Evolutionary conservation across 2,329 filamentous ascomycete species (phyloP), one percentile per base, ranked within the genome.

Genomic region (Hymenoscyphus occultus): DNA sequence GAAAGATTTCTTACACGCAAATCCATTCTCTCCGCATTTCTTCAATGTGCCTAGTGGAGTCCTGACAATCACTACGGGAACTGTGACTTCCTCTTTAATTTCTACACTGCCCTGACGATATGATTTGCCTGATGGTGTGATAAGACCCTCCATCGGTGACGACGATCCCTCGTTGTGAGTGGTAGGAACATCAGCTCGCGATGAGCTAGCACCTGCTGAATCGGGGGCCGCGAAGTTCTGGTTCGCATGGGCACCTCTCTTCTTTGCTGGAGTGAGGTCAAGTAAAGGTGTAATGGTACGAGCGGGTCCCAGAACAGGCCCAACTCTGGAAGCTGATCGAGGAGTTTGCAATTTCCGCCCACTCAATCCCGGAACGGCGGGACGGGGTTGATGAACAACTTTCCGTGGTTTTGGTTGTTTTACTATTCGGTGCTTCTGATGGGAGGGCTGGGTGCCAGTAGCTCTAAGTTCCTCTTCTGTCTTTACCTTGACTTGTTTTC

Each of bases 1-100:
- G 75, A 87, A 88, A 66, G 84, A 81, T 62, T 82, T 78, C 3
- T 80, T 81, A 67, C 86, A 88, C 16, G 76, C 77, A 72, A 83
- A 87, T 13, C 83, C 85, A 68, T 81, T 80, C 68, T 83, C 76
- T 3, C 86, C 86, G 65, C 86, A 88, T 14, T 77, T 77, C 61
- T 82, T 77, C 69, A 79, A 69, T 14, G 80, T 80, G 0, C 84
- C 84, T 1, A 83, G 80, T 0, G 83, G 83, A 10, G 83, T 85
- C 68, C 77, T 77, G 79, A 72, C 64, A 45, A 71, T 62, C 9
- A 67, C 63, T 0, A 64, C 58, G 13, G 48, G 48, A 4, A 13
- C 22, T 10, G 67, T 67, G 39, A 65, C 57, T 56, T 67, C 63
- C 22, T 57, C 58, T 42, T 65, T 67, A 48, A 65, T 59, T 13